These are phyloP conservation scores for Aspergillus proliferans DNA, from an alignment of 2,329 filamentous ascomycete genomes.

Conservation along the genomic window DNA sequence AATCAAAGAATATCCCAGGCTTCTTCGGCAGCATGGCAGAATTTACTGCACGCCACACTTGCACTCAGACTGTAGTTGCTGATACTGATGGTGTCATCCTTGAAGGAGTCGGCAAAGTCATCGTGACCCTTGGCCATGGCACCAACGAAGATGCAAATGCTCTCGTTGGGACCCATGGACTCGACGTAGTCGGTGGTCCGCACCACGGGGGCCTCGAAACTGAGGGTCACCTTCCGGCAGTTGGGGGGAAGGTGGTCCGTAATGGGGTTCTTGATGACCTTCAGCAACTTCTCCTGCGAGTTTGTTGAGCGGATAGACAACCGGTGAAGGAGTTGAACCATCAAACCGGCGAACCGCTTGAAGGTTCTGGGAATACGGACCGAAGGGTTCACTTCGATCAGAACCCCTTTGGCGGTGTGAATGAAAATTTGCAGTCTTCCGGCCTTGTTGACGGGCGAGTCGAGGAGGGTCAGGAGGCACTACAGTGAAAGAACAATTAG, in stretches of 20 bases:
- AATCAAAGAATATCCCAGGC: conserved; percentile 83
- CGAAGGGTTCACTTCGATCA: conserved; percentile 97
- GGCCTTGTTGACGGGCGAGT: conserved; percentile 98
- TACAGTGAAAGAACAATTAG: conserved; percentile 35
- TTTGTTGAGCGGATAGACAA: conserved; percentile 94
- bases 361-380: conserved; percentile 97
- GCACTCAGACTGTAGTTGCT: conserved; percentile 97
- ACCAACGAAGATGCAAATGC: conserved; percentile 94
- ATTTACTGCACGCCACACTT: conserved; percentile 98
- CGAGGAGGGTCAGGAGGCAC: conserved; percentile 94
- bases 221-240: conserved; percentile 94
- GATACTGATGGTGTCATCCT: conserved; percentile 96
- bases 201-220: conserved; percentile 84
- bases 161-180: conserved; percentile 71
- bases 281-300: conserved; percentile 93
- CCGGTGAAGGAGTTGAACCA: conserved; percentile 95
- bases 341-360: conserved; percentile 95
- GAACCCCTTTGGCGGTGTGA: conserved; percentile 90
- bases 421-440: conserved; percentile 98
- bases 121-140: conserved; percentile 97
- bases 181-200: conserved; percentile 85
- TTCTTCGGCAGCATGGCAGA: conserved; percentile 97
- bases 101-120: conserved; percentile 88
- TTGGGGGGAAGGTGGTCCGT: conserved; percentile 94
- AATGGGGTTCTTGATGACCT: conserved; percentile 97